A percentile compares a stretch with the other conserved stretches of the same genome.
These are phyloP conservation scores for Kitagawia praeruptora DNA, from an alignment of 129 eudicot species.

Conservation along the genomic window DNA sequence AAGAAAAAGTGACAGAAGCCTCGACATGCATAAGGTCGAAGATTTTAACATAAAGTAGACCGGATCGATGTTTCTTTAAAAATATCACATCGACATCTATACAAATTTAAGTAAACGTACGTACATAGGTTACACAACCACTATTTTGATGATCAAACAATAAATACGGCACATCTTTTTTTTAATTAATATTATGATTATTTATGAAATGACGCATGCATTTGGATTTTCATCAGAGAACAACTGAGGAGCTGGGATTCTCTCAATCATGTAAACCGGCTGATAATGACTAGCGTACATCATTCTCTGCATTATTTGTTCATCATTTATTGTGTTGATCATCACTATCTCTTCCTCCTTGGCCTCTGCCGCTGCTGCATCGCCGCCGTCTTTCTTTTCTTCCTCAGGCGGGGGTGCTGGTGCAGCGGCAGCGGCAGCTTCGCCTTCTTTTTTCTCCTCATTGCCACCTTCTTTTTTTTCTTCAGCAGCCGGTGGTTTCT, in stretches of 20 bases:
- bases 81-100: not conserved
- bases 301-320: conserved; percentile 51
- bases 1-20: not conserved
- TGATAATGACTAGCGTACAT: conserved; percentile 47
- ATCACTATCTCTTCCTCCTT: conserved; percentile 16
- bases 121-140: not conserved
- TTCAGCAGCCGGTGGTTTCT: conserved; percentile 18
- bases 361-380: conserved; percentile 9
- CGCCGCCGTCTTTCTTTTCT: conserved; percentile 27
- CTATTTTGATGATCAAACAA: not conserved
- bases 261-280: conserved; percentile 71
- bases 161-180: not conserved
- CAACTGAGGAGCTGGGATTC: conserved; percentile 93
- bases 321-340: conserved; percentile 20
- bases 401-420: conserved; percentile 12
- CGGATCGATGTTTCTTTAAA: not conserved
- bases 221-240: conserved; percentile 97
- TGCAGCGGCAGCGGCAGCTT: conserved; percentile 6
- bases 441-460: conserved; percentile 22
- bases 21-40: no score
- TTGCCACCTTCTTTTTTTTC: conserved; percentile 22
- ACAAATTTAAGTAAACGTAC: not conserved
- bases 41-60: not conserved
- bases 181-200: not conserved
- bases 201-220: conserved; percentile 56